phyloP scores from a whole-genome alignment of 352 stramenopile genomes.

The Pythium utonaiense region DNA sequence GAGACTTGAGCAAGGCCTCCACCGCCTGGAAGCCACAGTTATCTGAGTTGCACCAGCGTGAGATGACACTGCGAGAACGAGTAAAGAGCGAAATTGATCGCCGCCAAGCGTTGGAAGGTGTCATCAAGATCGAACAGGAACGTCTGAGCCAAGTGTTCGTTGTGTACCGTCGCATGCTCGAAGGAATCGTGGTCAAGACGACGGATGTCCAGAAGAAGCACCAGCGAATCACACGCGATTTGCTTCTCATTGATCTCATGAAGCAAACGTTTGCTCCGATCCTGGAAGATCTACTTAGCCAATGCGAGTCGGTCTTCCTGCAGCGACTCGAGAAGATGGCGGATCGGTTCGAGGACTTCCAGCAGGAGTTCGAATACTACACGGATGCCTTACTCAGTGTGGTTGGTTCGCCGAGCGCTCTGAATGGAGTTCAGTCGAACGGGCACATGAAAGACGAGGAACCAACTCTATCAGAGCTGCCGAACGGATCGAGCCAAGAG shows the following conservation, averaged over 20 bases:
- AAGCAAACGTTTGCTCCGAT: slow-evolving; percentile 69
- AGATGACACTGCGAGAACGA: slow-evolving; percentile 46
- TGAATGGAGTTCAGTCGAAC: slow-evolving; percentile 8
- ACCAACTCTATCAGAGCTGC: background rate
- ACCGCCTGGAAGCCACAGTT: slow-evolving; percentile 47
- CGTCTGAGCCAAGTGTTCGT: slow-evolving; percentile 49
- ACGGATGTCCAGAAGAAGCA: slow-evolving; percentile 48
- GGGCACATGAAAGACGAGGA: slow-evolving; percentile 22
- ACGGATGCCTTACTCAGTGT: slow-evolving; percentile 52
- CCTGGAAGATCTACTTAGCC: slow-evolving; percentile 49
- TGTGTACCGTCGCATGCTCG: slow-evolving; percentile 59
- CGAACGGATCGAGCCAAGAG: slow-evolving; percentile 11
- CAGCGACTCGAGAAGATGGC: slow-evolving; percentile 61
- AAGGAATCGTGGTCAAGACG: slow-evolving; percentile 43
- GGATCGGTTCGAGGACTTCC: slow-evolving; percentile 65
- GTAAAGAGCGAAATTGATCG: slow-evolving; percentile 56
- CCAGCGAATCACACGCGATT: slow-evolving; percentile 52
- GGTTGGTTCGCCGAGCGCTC: slow-evolving; percentile 11
- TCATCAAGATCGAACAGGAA: slow-evolving; percentile 74
- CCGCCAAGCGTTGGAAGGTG: slow-evolving; percentile 53
- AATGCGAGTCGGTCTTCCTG: slow-evolving; percentile 70
- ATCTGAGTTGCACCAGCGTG: slow-evolving; percentile 45
- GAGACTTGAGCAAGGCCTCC: slow-evolving; percentile 17
- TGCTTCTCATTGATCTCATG: slow-evolving; percentile 61
- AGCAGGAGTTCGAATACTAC: slow-evolving; percentile 81